These are phyloP conservation scores for Sporothrix brunneoviolacea DNA, from an alignment of 2,329 filamentous ascomycete species.

Conservation along the genomic window DNA sequence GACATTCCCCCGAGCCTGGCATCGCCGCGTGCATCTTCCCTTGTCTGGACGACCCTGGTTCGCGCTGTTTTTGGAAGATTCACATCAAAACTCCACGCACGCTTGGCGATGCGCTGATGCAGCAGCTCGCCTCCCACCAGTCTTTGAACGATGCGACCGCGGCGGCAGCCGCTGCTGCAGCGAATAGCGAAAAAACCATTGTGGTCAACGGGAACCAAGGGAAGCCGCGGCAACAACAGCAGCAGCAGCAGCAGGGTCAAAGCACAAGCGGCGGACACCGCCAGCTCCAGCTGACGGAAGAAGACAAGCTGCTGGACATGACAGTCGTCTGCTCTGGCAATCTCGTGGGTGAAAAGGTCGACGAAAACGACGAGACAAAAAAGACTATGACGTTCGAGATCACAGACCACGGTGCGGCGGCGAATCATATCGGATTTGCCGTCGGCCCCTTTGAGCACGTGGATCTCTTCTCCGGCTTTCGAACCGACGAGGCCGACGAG, in stretches of 20 bases:
- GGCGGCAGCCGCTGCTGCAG: neutral
- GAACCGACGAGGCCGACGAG: conserved; percentile 86
- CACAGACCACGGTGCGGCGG: conserved; percentile 57
- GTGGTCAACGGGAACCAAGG: conserved; percentile 17
- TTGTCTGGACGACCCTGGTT: conserved; percentile 79
- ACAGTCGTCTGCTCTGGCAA: conserved; percentile 87
- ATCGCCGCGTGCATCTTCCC: conserved; percentile 84
- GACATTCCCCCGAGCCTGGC: conserved; percentile 70
- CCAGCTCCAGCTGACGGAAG: conserved; percentile 50
- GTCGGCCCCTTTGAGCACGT: conserved; percentile 93
- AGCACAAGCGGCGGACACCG: neutral
- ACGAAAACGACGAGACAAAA: conserved; percentile 69
- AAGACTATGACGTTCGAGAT: conserved; percentile 82
- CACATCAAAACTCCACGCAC: conserved; percentile 81
- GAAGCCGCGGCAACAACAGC: conserved; percentile 31
- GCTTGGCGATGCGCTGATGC: conserved; percentile 66
- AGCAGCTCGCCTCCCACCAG: conserved; percentile 37
- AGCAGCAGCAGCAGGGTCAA: conserved; percentile 28
- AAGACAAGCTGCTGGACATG: conserved; percentile 84
- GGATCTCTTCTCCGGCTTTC: conserved; percentile 75
- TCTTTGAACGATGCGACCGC: conserved; percentile 17
- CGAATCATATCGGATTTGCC: conserved; percentile 87
- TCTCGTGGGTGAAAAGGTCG: conserved; percentile 72
- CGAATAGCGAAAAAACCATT: conserved; percentile 18
- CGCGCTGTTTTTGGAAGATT: conserved; percentile 74